A percentile compares a stretch with the other conserved stretches of the same genome.
Conservation (phyloP, 1,284 basidiomycete genomes). For the Ceratobasidium sp. region DNA sequence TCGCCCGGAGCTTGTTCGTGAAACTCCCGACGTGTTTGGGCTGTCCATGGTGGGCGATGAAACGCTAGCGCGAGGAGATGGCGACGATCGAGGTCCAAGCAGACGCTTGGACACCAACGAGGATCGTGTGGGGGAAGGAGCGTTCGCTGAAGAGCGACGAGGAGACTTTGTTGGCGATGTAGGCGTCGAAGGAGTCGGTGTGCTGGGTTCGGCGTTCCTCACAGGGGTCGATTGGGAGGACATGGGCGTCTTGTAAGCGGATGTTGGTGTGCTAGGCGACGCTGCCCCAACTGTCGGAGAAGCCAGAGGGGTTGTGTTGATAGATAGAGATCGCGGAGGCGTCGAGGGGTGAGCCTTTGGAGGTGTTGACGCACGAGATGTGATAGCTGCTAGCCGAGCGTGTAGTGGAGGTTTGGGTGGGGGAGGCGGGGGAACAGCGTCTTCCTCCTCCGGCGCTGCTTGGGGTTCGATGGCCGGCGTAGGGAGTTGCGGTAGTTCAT, state of each 20-base stretch:
- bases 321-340: slow-evolving; percentile 45
- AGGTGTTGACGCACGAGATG: slow-evolving; percentile 45
- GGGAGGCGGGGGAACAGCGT: background rate
- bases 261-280: slow-evolving; percentile 54
- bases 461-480: background rate
- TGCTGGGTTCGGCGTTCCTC: slow-evolving; percentile 6
- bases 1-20: slow-evolving; percentile 20
- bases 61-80: slow-evolving; percentile 17
- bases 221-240: slow-evolving; percentile 28
- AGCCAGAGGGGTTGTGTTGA: slow-evolving; percentile 44
- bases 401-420: slow-evolving; percentile 34
- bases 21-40: background rate
- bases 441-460: background rate
- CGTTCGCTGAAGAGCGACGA: slow-evolving; percentile 8
- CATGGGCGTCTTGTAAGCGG: slow-evolving; percentile 41
- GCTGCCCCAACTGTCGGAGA: slow-evolving; percentile 47
- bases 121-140: slow-evolving; percentile 58
- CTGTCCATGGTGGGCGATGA: background rate
- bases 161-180: slow-evolving; percentile 12
- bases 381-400: slow-evolving; percentile 35
- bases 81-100: slow-evolving; percentile 75
- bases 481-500: slow-evolving; percentile 24
- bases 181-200: slow-evolving; percentile 2
- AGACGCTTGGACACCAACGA: slow-evolving; percentile 81
- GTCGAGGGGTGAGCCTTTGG: slow-evolving; percentile 42